Base-by-base conservation (phyloP, 148 eudicot genomes). In the Chenopodium formosanum region DNA sequence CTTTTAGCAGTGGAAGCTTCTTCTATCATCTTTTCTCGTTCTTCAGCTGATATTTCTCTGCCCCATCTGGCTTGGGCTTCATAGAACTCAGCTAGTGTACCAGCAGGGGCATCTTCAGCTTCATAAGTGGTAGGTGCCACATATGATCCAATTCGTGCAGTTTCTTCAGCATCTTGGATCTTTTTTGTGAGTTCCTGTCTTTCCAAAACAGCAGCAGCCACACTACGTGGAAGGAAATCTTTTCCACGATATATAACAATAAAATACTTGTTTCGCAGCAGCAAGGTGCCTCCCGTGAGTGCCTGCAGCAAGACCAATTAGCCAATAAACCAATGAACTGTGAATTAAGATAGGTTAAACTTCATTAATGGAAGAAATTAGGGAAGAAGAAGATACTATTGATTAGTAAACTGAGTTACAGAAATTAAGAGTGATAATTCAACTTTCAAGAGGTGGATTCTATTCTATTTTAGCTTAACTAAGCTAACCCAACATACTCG, bases 51-150 rank as follows among this genome's bases (percentile, higher is more conserved):
- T 81, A 91, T 79, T 75, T 93, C 90, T 76, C 91, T 89, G 70
- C 98, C 96, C 98, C 98, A 95, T 77, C 85, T 89, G 53, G 97
- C 88, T 87, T 93, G 97, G 88, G 98, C 94, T 87, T 95, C 94
- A 83, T 95, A 93, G 83, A 95, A 95, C 87, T 95, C 98, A n/a
- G 97, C 96, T 82, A 95, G 79, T 56, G 97, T 93, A 85, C 98
- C 98, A 23, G 94, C 93, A 80, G 87, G 88, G 27, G 92, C 89
- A 77, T 80, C 86, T 78, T 87, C 88, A 66, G 85, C 85, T 83
- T 87, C 88, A 81, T 80, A 78, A 53, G 78, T 70, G 22, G 83
- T 75, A 63, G 82, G 76, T 78, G 89, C 87, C 80, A 86, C 88
- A 29, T 79, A 84, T 67, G 84, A 85, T 82, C 73, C 86, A 70